These are phyloP conservation scores for Hypsizygus marmoreus DNA, from an alignment of 768 basidiomycete species.

Conservation along the genomic window DNA sequence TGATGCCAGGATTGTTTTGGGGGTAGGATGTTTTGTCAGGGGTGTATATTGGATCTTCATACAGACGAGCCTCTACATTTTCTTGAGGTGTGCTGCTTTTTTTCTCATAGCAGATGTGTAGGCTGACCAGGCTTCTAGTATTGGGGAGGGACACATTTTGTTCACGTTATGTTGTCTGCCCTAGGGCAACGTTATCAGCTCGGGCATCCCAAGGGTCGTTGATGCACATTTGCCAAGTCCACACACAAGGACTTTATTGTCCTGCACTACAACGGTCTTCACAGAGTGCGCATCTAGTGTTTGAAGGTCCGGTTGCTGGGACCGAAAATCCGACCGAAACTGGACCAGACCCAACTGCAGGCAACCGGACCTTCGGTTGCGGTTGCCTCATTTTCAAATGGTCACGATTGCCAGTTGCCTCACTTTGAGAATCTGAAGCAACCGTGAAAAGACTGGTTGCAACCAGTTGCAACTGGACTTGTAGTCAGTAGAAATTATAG, in stretches of 20 bases:
- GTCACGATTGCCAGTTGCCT: too few relatives aligned
- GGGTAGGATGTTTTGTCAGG: not conserved
- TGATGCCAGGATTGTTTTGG: constrained; percentile 4
- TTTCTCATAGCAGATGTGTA: not conserved
- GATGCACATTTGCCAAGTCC: constrained; percentile 3
- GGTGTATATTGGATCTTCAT: not conserved
- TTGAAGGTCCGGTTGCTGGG: too few relatives aligned
- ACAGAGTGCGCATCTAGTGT: constrained; percentile 4
- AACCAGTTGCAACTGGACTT: too few relatives aligned
- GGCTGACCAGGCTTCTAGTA: not conserved
- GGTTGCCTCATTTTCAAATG: too few relatives aligned
- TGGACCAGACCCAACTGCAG: too few relatives aligned
- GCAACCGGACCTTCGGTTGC: too few relatives aligned
- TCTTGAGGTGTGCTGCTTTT: constrained; percentile 1
- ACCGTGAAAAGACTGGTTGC: too few relatives aligned
- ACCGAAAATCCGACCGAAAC: too few relatives aligned
- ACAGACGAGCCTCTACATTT: constrained; percentile 2
- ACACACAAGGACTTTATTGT: constrained; percentile 6
- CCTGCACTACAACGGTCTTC: constrained; percentile 9
- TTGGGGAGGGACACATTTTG: constrained; percentile 3
- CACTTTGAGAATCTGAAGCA: too few relatives aligned
- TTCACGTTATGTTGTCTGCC: not conserved
- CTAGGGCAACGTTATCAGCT: constrained; percentile 9
- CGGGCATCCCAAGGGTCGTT: constrained; percentile 1
- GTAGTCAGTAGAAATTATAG: too few relatives aligned